Percentiles rank a stretch among this genome's conserved stretches.
Conservation (phyloP, 345 rosid species). For the Aquilaria yunnanensis region DNA sequence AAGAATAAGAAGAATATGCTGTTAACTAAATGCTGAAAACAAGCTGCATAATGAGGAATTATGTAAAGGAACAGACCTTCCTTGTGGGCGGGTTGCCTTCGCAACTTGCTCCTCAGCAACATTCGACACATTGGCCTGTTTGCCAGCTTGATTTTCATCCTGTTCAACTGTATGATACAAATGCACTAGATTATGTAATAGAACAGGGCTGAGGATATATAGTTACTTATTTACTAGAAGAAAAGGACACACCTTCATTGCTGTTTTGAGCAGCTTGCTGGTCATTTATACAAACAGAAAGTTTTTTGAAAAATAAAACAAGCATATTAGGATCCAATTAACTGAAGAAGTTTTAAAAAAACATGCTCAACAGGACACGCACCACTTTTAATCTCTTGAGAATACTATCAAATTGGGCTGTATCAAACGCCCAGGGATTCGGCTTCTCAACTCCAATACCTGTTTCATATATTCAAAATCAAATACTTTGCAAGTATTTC, state of each 20-base stretch:
- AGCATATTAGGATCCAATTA: not conserved
- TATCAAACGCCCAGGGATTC: conserved; percentile 92
- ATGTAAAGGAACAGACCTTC: conserved; percentile 52
- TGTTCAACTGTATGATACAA: conserved; percentile 27
- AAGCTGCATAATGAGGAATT: not conserved
- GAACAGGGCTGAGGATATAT: not conserved
- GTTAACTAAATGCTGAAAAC: not conserved
- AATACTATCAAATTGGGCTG: conserved; percentile 88
- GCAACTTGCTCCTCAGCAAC: conserved; percentile 31
- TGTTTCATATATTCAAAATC: conserved; percentile 17
- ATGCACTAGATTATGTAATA: conserved; percentile 1
- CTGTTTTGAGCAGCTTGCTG: conserved; percentile 62
- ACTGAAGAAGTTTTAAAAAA: no score
- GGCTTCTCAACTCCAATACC: conserved; percentile 93
- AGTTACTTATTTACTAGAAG: not conserved
- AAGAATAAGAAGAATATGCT: not conserved
- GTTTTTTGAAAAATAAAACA: not conserved
- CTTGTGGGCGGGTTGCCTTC: conserved; percentile 81
- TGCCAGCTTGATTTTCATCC: conserved; percentile 26
- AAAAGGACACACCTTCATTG: conserved; percentile 43
- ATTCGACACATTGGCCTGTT: conserved; percentile 23
- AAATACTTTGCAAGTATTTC: not conserved
- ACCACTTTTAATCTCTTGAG: conserved; percentile 97
- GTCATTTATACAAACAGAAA: conserved; percentile 11
- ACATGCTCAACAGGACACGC: not conserved